A percentile compares a stretch with the other conserved stretches of the same genome.
These are phyloP conservation scores for Coniosporium apollinis DNA, from an alignment of 495 filamentous ascomycete genomes.

Conservation along the genomic window DNA sequence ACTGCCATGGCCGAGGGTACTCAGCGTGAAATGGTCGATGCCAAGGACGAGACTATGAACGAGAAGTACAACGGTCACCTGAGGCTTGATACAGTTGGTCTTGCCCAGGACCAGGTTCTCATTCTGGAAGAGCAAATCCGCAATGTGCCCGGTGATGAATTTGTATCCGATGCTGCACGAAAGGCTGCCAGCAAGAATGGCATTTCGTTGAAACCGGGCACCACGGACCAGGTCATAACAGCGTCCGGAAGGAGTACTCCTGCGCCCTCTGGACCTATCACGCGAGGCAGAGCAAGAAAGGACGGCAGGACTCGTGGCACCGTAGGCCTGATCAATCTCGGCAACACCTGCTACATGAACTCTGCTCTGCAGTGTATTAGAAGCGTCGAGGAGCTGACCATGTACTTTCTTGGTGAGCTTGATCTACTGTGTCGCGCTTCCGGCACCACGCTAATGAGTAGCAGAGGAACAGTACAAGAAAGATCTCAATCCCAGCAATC, in stretches of 20 bases:
- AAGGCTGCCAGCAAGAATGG: slow-evolving; percentile 17
- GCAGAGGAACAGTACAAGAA: slow-evolving; percentile 46
- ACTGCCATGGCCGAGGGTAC: slow-evolving; percentile 44
- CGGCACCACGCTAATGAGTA: background rate
- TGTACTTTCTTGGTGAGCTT: slow-evolving; percentile 71
- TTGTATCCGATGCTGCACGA: slow-evolving; percentile 39
- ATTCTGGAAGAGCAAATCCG: slow-evolving; percentile 63
- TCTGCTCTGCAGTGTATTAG: slow-evolving; percentile 87
- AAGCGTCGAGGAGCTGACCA: slow-evolving; percentile 76
- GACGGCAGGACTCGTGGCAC: slow-evolving; percentile 50
- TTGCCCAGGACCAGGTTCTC: slow-evolving; percentile 50
- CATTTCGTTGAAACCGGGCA: slow-evolving; percentile 24
- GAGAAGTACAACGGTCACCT: slow-evolving; percentile 59
- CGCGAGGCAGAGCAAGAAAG: slow-evolving; percentile 48
- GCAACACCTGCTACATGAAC: slow-evolving; percentile 99
- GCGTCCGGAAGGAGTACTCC: slow-evolving; percentile 50
- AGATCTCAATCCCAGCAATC: slow-evolving; percentile 72
- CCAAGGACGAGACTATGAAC: slow-evolving; percentile 57
- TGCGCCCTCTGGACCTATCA: slow-evolving; percentile 32
- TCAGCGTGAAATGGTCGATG: slow-evolving; percentile 51
- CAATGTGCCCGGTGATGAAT: slow-evolving; percentile 37
- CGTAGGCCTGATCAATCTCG: slow-evolving; percentile 74
- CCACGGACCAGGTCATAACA: slow-evolving; percentile 16
- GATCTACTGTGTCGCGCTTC: no score
- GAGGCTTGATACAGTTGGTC: slow-evolving; percentile 42